phyloP scores from a whole-genome alignment of 23 red algal genomes.

The Gracilaria domingensis region DNA sequence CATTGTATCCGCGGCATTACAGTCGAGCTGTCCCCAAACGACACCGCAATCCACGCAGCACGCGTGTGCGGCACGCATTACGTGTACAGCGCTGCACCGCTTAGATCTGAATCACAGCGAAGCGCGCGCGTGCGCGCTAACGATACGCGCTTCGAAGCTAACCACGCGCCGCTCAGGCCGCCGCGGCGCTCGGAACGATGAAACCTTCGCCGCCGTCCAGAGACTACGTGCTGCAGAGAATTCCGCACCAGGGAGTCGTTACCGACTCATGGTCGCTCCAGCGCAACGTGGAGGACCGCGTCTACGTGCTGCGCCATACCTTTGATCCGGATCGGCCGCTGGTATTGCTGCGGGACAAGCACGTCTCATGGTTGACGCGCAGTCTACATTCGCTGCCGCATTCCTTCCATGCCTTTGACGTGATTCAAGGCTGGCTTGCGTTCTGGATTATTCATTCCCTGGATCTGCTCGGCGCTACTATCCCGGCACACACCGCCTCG shows the following conservation, averaged over 20 bases:
- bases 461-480: conserved; percentile 52
- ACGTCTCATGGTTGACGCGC: conserved; percentile 38
- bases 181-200: too few species aligned
- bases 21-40: too few species aligned
- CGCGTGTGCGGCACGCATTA: too few species aligned
- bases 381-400: conserved; percentile 38
- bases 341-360: conserved; percentile 26
- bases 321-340: conserved; percentile 3
- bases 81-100: too few species aligned
- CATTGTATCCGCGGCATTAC: too few species aligned
- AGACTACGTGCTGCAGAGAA: background rate
- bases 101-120: too few species aligned
- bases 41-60: too few species aligned
- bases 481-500: conserved; percentile 10
- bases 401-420: conserved; percentile 64
- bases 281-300: conserved; percentile 33
- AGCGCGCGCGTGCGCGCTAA: too few species aligned
- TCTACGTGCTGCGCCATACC: background rate
- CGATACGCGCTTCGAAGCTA: too few species aligned
- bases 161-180: too few species aligned
- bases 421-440: conserved; percentile 83
- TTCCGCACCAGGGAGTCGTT: background rate
- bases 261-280: conserved; percentile 62
- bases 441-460: conserved; percentile 95
- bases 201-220: background rate